A percentile compares a stretch with the other conserved stretches of the same genome.
Evolutionary conservation across 768 basidiomycete species (phyloP).

Genomic region (Lactarius quietus): DNA sequence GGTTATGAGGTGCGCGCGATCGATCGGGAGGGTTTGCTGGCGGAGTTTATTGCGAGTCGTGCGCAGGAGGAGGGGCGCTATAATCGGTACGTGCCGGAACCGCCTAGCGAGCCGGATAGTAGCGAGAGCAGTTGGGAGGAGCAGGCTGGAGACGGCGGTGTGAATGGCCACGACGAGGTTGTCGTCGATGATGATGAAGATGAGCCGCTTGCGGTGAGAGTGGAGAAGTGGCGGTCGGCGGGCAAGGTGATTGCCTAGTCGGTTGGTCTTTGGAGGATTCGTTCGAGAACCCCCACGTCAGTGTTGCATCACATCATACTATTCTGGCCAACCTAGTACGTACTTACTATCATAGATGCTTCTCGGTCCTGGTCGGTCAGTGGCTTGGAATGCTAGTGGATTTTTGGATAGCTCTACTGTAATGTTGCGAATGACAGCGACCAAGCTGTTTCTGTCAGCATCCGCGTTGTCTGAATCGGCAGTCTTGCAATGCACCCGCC

Average conservation of each 20-base stretch:
- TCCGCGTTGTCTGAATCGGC: neutral
- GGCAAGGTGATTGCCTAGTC: constrained; percentile 22
- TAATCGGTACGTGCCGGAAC: constrained; percentile 61
- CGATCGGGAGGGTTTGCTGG: constrained; percentile 62
- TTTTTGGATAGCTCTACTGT: neutral
- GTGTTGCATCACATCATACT: neutral
- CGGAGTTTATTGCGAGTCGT: constrained; percentile 50
- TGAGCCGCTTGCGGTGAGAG: constrained; percentile 31
- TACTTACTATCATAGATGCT: neutral
- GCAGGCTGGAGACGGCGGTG: neutral
- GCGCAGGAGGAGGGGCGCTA: constrained; percentile 61
- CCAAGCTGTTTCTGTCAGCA: no score
- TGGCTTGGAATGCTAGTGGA: neutral
- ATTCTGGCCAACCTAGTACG: neutral
- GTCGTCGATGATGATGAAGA: constrained; percentile 39
- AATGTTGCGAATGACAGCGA: neutral
- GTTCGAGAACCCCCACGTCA: neutral
- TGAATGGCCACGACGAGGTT: neutral
- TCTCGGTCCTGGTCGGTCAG: neutral
- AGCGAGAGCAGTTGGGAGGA: constrained; percentile 1
- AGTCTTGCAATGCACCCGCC: no score
- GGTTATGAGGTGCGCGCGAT: constrained; percentile 70
- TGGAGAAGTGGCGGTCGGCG: constrained; percentile 31
- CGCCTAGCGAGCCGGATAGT: constrained; percentile 37
- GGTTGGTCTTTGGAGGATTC: neutral